Evolutionary conservation across 75 land plant species (phyloP).

Genomic region (Chamaecyparis obtusa): DNA sequence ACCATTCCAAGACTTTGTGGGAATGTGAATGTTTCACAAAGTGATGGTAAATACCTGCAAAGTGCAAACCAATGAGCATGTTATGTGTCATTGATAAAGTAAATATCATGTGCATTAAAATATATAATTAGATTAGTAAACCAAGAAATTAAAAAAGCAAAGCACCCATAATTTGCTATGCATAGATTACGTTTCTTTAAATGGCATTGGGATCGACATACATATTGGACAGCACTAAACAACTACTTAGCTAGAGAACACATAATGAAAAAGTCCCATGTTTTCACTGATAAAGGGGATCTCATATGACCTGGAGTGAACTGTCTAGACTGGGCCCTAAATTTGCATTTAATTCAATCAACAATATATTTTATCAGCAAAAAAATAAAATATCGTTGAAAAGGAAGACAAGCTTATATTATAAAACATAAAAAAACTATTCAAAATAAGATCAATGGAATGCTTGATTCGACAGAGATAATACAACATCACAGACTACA

Average conservation of each 20-base stretch:
- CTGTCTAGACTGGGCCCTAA: too few relatives aligned
- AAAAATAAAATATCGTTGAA: too few relatives aligned
- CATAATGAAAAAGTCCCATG: neutral
- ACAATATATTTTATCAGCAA: too few relatives aligned
- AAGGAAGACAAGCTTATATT: too few relatives aligned
- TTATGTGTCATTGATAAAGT: neutral
- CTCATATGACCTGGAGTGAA: too few relatives aligned
- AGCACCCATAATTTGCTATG: neutral
- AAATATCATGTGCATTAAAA: neutral
- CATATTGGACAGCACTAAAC: neutral
- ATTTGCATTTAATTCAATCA: too few relatives aligned
- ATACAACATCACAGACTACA: too few relatives aligned
- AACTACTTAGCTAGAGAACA: neutral
- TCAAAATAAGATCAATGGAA: too few relatives aligned
- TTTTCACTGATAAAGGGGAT: neutral
- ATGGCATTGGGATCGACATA: neutral
- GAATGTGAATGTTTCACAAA: constrained; percentile 78
- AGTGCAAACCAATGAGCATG: constrained; percentile 19
- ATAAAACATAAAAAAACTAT: too few relatives aligned
- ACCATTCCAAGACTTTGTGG: constrained; percentile 96
- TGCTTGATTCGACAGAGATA: too few relatives aligned
- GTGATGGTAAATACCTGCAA: constrained; percentile 77
- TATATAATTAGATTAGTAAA: neutral
- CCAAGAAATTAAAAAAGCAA: neutral
- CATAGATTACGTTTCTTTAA: neutral